Conservation (phyloP, 176 grass and related monocot genomes). For the Zea luxurians region DNA sequence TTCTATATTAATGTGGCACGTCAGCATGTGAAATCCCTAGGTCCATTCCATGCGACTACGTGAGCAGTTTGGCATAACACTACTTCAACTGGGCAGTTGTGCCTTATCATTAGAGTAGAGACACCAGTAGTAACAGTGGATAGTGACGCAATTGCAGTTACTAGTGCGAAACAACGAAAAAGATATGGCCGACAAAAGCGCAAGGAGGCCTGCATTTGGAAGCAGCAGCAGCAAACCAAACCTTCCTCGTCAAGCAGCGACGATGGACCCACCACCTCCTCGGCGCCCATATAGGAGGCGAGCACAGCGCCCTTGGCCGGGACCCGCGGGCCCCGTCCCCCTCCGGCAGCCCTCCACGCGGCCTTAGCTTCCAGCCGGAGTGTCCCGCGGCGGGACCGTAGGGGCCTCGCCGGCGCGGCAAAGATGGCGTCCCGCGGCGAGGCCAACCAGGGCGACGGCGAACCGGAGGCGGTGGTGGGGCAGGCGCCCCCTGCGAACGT, state of each 20-base stretch:
- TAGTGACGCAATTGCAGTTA: not conserved
- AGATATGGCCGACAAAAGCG: not conserved
- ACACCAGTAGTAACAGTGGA: not conserved
- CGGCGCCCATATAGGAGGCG: slow-evolving; percentile 80
- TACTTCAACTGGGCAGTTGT: not conserved
- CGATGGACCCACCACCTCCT: slow-evolving; percentile 68
- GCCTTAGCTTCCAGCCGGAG: slow-evolving; percentile 43
- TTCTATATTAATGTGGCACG: not conserved
- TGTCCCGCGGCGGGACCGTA: slow-evolving; percentile 36
- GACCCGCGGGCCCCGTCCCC: slow-evolving; percentile 21
- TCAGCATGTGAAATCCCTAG: not conserved
- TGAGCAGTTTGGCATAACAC: not conserved
- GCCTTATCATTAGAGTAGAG: not conserved
- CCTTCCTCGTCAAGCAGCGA: slow-evolving; percentile 69
- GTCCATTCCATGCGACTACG: not conserved
- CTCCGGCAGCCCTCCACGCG: slow-evolving; percentile 42
- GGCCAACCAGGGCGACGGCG: slow-evolving; percentile 33
- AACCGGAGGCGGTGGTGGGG: not conserved
- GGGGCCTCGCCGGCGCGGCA: slow-evolving; percentile 31
- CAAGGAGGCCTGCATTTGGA: not conserved
- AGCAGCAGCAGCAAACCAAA: slow-evolving; percentile 19
- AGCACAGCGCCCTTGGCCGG: slow-evolving; percentile 64
- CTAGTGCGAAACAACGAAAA: not conserved
- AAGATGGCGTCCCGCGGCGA: slow-evolving; percentile 44
- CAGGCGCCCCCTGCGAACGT: slow-evolving; percentile 39